Base-by-base conservation (phyloP, 371 early-diverging fungal species). In the Mucor lusitanicus region DNA sequence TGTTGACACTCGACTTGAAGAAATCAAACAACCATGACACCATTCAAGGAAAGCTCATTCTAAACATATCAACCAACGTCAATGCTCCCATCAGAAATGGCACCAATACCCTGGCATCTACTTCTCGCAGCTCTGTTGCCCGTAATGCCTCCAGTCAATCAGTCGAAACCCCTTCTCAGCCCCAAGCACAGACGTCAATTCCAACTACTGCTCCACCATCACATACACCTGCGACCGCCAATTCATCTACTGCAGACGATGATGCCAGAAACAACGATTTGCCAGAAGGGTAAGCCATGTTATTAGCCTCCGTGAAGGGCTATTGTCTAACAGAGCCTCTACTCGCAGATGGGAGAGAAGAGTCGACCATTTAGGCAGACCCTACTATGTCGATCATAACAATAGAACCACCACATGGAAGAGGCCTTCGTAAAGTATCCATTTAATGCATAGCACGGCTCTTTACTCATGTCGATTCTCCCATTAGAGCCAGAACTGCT, bases 1-100 rank as follows among this genome's bases (percentile, higher is more conserved):
- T 94, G 90, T 75, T 96, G 28, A 94, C 92, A 11, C 83, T 92
- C 59, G 95, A 95, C 61, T 78, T 96, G 64, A 93, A 93, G 63
- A 94, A 93, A 74, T 90, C 94, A 3, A 92, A 91, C 67, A 84
- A 84, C 54, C 89, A 85, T 68, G 96, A 96, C 57, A 79, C 87
- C 2, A 92, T 96, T 9, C 92, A 92, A 63, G 98, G 98, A 56
- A 92, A 95, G 67, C 79, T 94, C 28, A 88, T 91, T 59, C 68
- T 92, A 61, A 91, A 88, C 64, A 69, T 92, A 54, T 85, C 91
- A 27, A 88, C 90, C 57, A 87, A 89, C 70, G 80, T 79, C 17
- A 86, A 78, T 60, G 77, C 74, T 9, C 75, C 78, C 35, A 79
- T 80, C 46, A 71, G 78, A 28, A 75, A 79, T 46, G 77, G 79